A percentile compares a stretch with the other conserved stretches of the same genome.
These are phyloP conservation scores for Xylaria sp. DNA, from an alignment of 2,329 filamentous ascomycete species.

Conservation along the genomic window DNA sequence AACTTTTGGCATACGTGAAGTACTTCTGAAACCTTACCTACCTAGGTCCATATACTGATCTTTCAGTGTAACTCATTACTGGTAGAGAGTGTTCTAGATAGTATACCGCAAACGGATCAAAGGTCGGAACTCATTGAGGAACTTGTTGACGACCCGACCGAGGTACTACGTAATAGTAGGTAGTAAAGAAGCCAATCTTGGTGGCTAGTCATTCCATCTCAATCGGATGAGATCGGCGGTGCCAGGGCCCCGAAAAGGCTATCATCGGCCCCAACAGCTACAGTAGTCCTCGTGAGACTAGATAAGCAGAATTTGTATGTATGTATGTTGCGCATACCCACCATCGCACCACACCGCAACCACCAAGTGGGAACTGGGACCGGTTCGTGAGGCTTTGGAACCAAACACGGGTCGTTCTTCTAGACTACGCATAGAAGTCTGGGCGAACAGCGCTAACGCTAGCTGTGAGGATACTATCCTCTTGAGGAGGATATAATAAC, in stretches of 20 bases:
- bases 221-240: conserved; percentile 23
- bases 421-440: conserved; percentile 4
- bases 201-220: conserved; percentile 9
- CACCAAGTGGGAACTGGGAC: conserved; percentile 7
- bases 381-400: not conserved
- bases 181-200: not conserved
- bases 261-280: conserved; percentile 18
- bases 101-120: not conserved
- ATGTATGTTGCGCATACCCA: conserved; percentile 11
- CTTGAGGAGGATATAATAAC: not conserved
- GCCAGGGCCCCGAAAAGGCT: conserved; percentile 12
- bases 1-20: too few species aligned
- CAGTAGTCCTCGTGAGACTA: not conserved
- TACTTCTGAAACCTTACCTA: too few species aligned
- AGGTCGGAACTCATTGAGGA: not conserved
- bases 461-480: not conserved
- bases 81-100: not conserved
- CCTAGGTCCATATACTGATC: too few species aligned
- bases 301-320: not conserved
- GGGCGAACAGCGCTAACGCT: not conserved
- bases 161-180: too few species aligned
- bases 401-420: conserved; percentile 2
- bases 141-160: not conserved
- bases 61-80: too few species aligned
- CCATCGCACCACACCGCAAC: conserved; percentile 5